phyloP scores from a whole-genome alignment of 2,329 filamentous ascomycete genomes.

The Boeremia lycopersici region DNA sequence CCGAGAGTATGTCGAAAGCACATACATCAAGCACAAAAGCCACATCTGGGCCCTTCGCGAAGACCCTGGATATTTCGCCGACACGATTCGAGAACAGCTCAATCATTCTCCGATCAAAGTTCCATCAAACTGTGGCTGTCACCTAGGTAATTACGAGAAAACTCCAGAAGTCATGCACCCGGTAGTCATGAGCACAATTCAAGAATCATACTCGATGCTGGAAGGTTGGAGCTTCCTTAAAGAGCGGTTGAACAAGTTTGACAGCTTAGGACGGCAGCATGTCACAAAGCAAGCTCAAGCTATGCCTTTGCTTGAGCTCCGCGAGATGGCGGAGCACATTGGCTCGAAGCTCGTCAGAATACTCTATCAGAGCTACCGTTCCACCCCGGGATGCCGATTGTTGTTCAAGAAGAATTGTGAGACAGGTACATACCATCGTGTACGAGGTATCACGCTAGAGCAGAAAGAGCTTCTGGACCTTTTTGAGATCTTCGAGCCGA shows the following conservation, averaged over 20 bases:
- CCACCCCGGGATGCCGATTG: background rate
- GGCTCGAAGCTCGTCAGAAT: background rate
- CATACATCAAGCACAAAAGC: background rate
- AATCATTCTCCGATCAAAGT: background rate
- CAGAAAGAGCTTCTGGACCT: background rate
- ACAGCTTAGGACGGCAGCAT: background rate
- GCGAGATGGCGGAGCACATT: background rate
- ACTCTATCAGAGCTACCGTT: background rate
- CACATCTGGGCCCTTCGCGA: conserved; percentile 14
- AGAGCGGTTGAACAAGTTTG: background rate
- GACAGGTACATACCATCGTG: background rate
- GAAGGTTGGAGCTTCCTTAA: background rate
- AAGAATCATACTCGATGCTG: background rate
- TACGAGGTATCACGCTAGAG: background rate
- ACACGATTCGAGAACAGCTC: background rate
- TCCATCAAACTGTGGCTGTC: background rate
- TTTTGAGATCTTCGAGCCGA: background rate
- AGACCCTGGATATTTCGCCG: conserved; percentile 15
- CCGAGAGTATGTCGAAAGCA: background rate
- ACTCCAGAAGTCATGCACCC: too few species aligned
- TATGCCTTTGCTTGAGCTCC: background rate
- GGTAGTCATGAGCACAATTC: background rate
- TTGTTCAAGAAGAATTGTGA: background rate
- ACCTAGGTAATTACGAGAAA: too few species aligned
- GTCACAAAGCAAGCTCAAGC: background rate